phyloP scores from a whole-genome alignment of 2,329 filamentous ascomycete species.

The Alternaria dauci region DNA sequence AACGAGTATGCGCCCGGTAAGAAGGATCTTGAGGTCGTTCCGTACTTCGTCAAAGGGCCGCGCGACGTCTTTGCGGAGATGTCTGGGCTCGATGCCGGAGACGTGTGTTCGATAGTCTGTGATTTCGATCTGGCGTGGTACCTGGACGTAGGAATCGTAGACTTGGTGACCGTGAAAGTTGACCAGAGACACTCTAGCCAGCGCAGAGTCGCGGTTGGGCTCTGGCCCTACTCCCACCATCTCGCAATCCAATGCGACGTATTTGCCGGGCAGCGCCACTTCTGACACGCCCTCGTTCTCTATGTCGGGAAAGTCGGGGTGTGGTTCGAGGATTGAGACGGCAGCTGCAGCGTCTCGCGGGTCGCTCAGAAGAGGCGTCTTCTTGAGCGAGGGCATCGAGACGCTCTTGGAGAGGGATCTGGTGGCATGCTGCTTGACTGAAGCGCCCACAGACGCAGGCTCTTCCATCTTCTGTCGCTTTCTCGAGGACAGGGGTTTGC shows the following conservation, averaged over 20 bases:
- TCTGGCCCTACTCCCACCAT: conserved; percentile 87
- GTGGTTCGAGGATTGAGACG: conserved; percentile 58
- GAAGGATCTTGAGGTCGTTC: conserved; percentile 70
- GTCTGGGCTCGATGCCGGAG: conserved; percentile 78
- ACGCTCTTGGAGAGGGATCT: conserved; percentile 53
- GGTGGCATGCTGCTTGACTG: conserved; percentile 48
- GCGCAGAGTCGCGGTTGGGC: conserved; percentile 72
- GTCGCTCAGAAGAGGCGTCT: conserved; percentile 58
- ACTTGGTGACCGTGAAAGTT: conserved; percentile 93
- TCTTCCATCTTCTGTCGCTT: conserved; percentile 53
- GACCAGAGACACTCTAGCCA: conserved; percentile 88
- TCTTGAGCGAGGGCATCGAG: conserved; percentile 46
- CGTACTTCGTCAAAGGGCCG: conserved; percentile 78
- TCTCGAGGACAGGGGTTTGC: conserved; percentile 31
- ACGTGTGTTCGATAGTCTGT: conserved; percentile 91
- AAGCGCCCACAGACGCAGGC: conserved; percentile 43
- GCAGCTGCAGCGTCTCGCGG: conserved; percentile 66
- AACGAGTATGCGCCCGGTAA: conserved; percentile 76
- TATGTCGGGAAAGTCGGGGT: conserved; percentile 52
- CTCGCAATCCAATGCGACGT: conserved; percentile 93
- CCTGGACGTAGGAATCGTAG: conserved; percentile 91
- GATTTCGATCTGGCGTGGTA: conserved; percentile 71
- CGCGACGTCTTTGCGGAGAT: conserved; percentile 66
- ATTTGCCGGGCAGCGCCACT: conserved; percentile 80
- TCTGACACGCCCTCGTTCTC: conserved; percentile 56